These are phyloP conservation scores for Xerocomellus intermedius DNA, from an alignment of 768 basidiomycete genomes.

Conservation along the genomic window DNA sequence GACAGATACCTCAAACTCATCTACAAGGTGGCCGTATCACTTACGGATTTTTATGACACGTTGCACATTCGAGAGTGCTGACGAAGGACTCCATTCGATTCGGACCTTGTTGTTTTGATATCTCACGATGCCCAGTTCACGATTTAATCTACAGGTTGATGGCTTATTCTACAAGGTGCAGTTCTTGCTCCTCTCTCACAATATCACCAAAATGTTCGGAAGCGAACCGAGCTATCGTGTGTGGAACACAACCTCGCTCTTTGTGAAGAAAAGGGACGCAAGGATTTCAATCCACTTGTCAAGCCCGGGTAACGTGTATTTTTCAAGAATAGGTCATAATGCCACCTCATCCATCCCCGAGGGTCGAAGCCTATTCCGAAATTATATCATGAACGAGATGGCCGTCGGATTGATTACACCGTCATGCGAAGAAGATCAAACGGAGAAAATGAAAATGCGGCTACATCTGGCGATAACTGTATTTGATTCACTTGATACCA, in stretches of 20 bases:
- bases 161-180: not conserved
- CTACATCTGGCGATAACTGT: not conserved
- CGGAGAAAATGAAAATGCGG: not conserved
- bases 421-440: not conserved
- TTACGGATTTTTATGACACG: not conserved
- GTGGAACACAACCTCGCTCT: no score
- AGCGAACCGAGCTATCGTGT: no score
- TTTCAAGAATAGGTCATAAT: not conserved
- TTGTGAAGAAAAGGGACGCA: not conserved
- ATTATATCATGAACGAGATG: not conserved
- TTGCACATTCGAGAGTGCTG: not conserved
- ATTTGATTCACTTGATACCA: not conserved
- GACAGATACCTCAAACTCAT: not conserved
- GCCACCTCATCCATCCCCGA: not conserved
- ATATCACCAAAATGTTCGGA: no score
- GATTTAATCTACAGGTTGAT: not conserved
- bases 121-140: constrained; percentile 1
- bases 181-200: not conserved
- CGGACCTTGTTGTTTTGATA: not conserved
- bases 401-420: not conserved
- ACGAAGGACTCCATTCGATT: not conserved
- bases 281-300: not conserved
- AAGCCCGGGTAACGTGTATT: not conserved
- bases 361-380: not conserved
- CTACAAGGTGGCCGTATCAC: not conserved